A percentile compares a stretch with the other conserved stretches of the same genome.
Conservation (phyloP, 2,329 filamentous ascomycete species). For the Diaporthe ilicicola region DNA sequence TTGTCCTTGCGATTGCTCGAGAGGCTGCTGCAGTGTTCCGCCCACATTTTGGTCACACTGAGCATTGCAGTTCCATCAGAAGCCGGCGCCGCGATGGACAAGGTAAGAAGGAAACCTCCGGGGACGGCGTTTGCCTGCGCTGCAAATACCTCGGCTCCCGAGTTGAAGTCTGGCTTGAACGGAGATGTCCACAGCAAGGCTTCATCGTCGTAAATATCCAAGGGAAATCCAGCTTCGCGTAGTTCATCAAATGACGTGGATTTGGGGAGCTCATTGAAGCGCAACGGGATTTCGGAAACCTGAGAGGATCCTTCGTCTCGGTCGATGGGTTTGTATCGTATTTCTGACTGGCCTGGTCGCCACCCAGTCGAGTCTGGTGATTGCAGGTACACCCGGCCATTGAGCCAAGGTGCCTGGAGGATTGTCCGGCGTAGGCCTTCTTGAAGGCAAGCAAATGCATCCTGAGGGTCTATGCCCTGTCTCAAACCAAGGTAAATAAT, state of each 20-base stretch:
- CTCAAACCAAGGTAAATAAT: conserved; percentile 21
- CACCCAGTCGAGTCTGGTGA: conserved; percentile 25
- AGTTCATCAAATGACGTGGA: conserved; percentile 30
- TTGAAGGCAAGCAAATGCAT: conserved; percentile 28
- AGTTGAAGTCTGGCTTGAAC: conserved; percentile 22
- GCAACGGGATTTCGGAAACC: conserved; percentile 38
- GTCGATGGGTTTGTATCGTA: conserved; percentile 29
- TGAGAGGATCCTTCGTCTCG: no score
- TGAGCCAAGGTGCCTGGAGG: conserved; percentile 34
- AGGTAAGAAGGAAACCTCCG: conserved; percentile 32
- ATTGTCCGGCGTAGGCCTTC: conserved; percentile 30
- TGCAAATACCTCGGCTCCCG: conserved; percentile 33
- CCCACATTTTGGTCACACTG: conserved; percentile 27
- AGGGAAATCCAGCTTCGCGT: conserved; percentile 34
- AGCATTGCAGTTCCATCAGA: conserved; percentile 26
- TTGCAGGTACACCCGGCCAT: conserved; percentile 31
- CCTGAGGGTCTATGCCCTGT: not conserved
- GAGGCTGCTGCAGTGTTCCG: conserved; percentile 26
- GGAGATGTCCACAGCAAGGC: conserved; percentile 19
- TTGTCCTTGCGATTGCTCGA: not conserved
- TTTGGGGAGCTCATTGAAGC: conserved; percentile 41
- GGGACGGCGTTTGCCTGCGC: conserved; percentile 37
- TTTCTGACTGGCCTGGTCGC: conserved; percentile 36
- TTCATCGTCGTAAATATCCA: conserved; percentile 32
- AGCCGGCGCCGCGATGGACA: conserved; percentile 20